Evolutionary conservation across 1,284 basidiomycete genomes (phyloP), one percentile per base, ranked within the genome.

Genomic region (Sporisorium reilianum): DNA sequence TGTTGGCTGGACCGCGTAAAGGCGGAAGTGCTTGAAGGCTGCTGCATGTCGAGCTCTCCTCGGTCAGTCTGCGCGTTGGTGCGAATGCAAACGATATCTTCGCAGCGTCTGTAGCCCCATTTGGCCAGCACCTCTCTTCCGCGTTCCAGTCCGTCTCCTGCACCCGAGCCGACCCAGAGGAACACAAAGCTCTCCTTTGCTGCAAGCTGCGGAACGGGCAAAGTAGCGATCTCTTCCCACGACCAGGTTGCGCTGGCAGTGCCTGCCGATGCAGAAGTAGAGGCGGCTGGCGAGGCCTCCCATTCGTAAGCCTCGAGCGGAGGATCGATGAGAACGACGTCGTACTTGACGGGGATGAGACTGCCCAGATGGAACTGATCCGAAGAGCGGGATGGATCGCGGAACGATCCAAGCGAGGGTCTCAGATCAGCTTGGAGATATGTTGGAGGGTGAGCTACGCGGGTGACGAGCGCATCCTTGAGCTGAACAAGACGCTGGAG

Each of bases 11-110:
- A 65, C 0, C 72, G 60, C 7, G 68, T 66, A 12, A 84, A 71
- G 3, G 71, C 78, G 8, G 77, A 76, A 41, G 55, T 65, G 9
- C 77, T 66, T 18, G 64, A 41, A 3, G 64, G 56, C 34, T 69
- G 55, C 34, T 54, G 49, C 23, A 20, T 22, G 22, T 41, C n/a
- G 23, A 9, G 12, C 5, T 22, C 51, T 11, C 52, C 12, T n/a
- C 18, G 14, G 11, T 45, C 60, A 0, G 41, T 34, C 78, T 91
- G 92, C 28, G 86, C 87, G 82, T 97, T 97, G 34, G 94, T 96
- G 86, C 93, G 95, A 60, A 97, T 91, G 94, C 95, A 98, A 5
- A 96, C 92, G 22, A 99, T 94, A 84, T 99, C 96, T 84, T 99
- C 96, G 78, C 94, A 97, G 50, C 96, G 86, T 48, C 96, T 87